Conservation (phyloP, 371 early-diverging fungal species). For the Mortierella sp. region DNA sequence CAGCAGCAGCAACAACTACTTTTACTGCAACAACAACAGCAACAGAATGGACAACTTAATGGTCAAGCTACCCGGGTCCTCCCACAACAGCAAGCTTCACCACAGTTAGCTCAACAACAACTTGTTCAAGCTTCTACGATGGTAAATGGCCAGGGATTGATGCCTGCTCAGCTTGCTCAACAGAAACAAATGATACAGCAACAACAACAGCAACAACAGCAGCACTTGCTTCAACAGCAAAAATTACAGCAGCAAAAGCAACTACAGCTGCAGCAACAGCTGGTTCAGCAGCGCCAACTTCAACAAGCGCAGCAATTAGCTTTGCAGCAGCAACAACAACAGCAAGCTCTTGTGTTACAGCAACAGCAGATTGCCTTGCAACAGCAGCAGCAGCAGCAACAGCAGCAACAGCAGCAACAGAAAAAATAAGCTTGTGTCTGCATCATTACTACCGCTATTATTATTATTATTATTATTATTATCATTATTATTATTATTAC, state of each 20-base stretch:
- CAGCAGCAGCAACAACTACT: conserved; percentile 33
- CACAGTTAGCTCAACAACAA: conserved; percentile 43
- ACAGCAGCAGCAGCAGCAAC: conserved; percentile 26
- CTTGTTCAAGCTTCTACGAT: conserved; percentile 14
- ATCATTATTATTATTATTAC: background rate
- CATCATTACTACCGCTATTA: background rate
- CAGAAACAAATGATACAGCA: conserved; percentile 29
- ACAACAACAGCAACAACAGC: conserved; percentile 21
- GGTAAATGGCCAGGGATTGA: conserved; percentile 36
- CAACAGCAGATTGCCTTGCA: conserved; percentile 19
- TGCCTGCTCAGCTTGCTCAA: conserved; percentile 33
- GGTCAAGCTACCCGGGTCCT: conserved; percentile 30
- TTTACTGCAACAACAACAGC: conserved; percentile 37
- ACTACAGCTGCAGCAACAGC: conserved; percentile 33
- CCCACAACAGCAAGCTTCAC: conserved; percentile 43
- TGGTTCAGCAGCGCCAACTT: conserved; percentile 27
- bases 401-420: conserved; percentile 19
- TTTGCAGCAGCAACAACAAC: conserved; percentile 30
- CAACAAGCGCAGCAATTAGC: conserved; percentile 29
- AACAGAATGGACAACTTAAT: conserved; percentile 34
- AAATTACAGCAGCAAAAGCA: conserved; percentile 31
- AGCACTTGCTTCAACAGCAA: conserved; percentile 40
- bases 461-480: background rate
- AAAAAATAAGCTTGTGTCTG: background rate
- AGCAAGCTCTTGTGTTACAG: conserved; percentile 23